phyloP scores from a whole-genome alignment of 208 protist species.

The Leishmania aethiopica region DNA sequence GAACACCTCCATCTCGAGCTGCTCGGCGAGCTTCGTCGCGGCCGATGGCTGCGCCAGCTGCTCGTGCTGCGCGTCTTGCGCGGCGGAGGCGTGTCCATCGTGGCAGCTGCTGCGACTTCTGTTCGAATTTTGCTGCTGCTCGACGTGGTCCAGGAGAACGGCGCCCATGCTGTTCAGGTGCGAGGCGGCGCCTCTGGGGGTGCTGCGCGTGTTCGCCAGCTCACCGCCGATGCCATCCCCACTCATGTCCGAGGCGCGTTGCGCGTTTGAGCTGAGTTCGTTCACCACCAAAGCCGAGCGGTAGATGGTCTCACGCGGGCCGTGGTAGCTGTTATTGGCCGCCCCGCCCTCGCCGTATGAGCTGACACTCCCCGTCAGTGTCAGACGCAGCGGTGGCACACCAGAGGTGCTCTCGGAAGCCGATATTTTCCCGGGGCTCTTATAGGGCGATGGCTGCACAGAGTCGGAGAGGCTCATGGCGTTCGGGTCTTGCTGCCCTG shows the following conservation, averaged over 20 bases:
- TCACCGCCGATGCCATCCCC: slow-evolving; percentile 15
- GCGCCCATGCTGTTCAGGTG: slow-evolving; percentile 41
- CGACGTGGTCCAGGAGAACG: slow-evolving; percentile 41
- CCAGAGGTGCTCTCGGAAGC: slow-evolving; percentile 9
- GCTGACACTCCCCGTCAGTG: slow-evolving; percentile 17
- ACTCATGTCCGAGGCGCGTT: slow-evolving; percentile 14
- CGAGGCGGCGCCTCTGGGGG: slow-evolving; percentile 7
- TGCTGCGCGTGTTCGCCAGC: not conserved
- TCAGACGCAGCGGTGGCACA: slow-evolving; percentile 11
- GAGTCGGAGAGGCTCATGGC: slow-evolving; percentile 4
- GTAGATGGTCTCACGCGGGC: slow-evolving; percentile 54
- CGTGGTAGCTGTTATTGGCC: slow-evolving; percentile 15
- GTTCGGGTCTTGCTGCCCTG: slow-evolving; percentile 1
- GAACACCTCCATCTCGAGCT: slow-evolving; percentile 74
- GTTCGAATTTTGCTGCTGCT: slow-evolving; percentile 29
- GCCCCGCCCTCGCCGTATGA: slow-evolving; percentile 9
- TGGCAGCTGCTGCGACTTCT: slow-evolving; percentile 13
- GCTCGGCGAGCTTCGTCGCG: slow-evolving; percentile 28
- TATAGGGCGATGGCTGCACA: slow-evolving; percentile 17
- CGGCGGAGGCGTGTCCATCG: not conserved
- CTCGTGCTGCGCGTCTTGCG: not conserved
- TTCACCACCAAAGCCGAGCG: slow-evolving; percentile 65
- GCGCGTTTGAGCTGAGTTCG: slow-evolving; percentile 39
- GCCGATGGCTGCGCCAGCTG: slow-evolving; percentile 10
- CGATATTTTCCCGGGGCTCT: slow-evolving; percentile 4